Base-by-base conservation (phyloP, 768 basidiomycete species). In the Mycena maculata region DNA sequence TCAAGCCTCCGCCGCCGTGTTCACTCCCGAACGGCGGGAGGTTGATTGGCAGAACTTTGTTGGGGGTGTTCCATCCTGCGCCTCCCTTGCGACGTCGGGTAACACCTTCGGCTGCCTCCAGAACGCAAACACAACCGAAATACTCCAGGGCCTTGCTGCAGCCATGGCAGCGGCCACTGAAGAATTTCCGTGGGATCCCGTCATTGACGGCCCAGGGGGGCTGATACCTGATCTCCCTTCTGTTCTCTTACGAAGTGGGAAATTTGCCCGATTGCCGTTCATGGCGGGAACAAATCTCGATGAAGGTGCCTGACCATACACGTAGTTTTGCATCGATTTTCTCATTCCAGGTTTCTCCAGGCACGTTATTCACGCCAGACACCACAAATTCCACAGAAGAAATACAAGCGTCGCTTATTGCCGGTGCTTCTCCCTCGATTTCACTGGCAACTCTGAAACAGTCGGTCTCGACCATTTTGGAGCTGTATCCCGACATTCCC, bases 211-310 rank as follows among this genome's bases (percentile, higher is more conserved):
- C 0, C 73, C 74, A 0, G 74, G 69, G 1, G 84, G 84, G 0
- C 55, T 85, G 10, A 72, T 79, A 20, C 82, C 83, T 4, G 83
- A 82, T 33, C 60, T 78, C 1, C 78, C 84, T 1, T 81, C 82
- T 7, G 73, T 49, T 27, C 68, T 82, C 20, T 73, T 81, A 22
- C 65, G 73, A 1, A 33, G 64, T 4, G 81, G 82, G 0, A 74
- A 75, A 1, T 83, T 83, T 62, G 76, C 80, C 2, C 72, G 73
- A 22, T 30, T 86, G 5, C 84, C 85, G 0, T 83, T 84, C 67
- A 84, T 86, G 25, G 74, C 82, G 27, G 85, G 84, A 20, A 81
- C 80, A 4, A 78, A 76, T 59, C 72, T 80, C n/a, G 84, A 86
- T 67, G 85, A 86, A 77, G 85, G 85, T 82, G 27, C 44, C 39